phyloP scores from a whole-genome alignment of 2,329 filamentous ascomycete genomes.

The Ceratocystis lukuohia region DNA sequence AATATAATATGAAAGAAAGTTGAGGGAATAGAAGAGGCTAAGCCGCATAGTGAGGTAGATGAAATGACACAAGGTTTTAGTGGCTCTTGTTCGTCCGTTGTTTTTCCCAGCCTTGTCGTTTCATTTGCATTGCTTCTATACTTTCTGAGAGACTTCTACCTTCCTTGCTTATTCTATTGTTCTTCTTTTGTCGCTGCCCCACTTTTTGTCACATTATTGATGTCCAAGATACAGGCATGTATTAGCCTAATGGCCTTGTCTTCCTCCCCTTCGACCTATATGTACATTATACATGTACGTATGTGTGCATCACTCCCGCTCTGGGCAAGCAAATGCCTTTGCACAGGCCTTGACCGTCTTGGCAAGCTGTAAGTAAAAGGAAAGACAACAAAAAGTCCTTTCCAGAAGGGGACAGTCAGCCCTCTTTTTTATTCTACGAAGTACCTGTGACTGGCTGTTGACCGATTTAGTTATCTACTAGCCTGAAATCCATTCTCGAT shows the following conservation, averaged over 20 bases:
- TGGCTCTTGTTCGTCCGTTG: background rate
- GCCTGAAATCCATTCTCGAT: too few relatives aligned
- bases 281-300: background rate
- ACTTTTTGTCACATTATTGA: background rate
- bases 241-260: background rate
- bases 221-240: background rate
- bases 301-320: background rate
- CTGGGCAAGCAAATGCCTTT: background rate
- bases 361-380: background rate
- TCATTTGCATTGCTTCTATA: too few relatives aligned
- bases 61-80: too few relatives aligned
- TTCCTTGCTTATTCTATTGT: background rate
- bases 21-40: background rate
- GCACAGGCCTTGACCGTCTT: background rate
- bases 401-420: background rate
- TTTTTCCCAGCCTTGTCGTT: background rate
- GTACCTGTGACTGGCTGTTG: background rate
- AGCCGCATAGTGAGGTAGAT: background rate
- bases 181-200: background rate
- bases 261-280: background rate
- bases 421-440: too few relatives aligned
- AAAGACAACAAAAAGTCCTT: constrained; percentile 2
- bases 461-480: background rate
- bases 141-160: background rate
- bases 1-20: background rate